phyloP scores from a whole-genome alignment of 2,329 filamentous ascomycete genomes.

The Pezicula radicicola region DNA sequence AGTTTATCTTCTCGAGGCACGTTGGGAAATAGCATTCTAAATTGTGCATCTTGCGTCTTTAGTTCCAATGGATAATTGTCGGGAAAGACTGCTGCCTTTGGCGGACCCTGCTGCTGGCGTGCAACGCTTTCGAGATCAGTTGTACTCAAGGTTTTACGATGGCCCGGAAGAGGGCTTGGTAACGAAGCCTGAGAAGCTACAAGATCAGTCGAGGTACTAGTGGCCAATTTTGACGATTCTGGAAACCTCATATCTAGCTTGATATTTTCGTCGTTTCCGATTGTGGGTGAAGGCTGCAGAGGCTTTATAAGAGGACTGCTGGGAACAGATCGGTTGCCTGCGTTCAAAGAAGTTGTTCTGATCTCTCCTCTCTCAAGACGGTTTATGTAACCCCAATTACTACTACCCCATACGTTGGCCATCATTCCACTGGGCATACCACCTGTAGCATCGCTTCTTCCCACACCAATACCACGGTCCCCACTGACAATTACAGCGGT shows the following conservation, averaged over 20 bases:
- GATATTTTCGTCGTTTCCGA: constrained; percentile 22
- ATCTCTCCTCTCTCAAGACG: constrained; percentile 54
- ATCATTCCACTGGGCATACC: constrained; percentile 80
- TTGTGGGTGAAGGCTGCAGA: constrained; percentile 21
- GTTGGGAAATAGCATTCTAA: constrained; percentile 84
- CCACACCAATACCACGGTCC: constrained; percentile 66
- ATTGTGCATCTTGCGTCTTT: constrained; percentile 86
- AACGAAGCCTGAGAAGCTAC: constrained; percentile 6
- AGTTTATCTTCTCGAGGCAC: constrained; percentile 76
- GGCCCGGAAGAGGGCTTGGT: constrained; percentile 5
- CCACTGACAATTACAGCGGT: constrained; percentile 78
- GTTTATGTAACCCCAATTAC: constrained; percentile 72
- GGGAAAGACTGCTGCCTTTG: constrained; percentile 52
- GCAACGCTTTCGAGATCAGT: constrained; percentile 34
- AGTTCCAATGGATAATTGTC: constrained; percentile 78
- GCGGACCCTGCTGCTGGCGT: constrained; percentile 12
- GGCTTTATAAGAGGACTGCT: constrained; percentile 20
- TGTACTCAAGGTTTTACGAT: constrained; percentile 24
- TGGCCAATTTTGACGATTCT: constrained; percentile 12
- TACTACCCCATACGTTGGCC: constrained; percentile 92
- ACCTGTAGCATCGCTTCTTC: constrained; percentile 58
- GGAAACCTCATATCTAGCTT: constrained; percentile 19
- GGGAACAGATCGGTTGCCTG: constrained; percentile 17
- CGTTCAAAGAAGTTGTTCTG: constrained; percentile 20
- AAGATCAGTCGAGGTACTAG: constrained; percentile 21